phyloP scores from a whole-genome alignment of 2,329 filamentous ascomycete genomes.

The Leptodontidium sp. region DNA sequence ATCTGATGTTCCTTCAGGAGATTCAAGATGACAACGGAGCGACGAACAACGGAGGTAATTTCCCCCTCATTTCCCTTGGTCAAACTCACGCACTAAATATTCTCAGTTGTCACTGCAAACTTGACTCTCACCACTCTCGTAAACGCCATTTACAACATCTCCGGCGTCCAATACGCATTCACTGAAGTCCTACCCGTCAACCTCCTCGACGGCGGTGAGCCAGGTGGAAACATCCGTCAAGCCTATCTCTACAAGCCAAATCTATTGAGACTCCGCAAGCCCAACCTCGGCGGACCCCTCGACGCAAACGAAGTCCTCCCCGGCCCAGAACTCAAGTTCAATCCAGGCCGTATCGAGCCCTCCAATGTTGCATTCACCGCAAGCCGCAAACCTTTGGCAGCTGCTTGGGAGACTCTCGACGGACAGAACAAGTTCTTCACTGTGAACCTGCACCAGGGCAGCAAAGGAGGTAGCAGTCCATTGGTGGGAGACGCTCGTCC shows the following conservation, averaged over 20 bases:
- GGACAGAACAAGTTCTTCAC: conserved; percentile 70
- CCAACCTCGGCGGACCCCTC: conserved; percentile 61
- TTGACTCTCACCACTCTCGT: conserved; percentile 65
- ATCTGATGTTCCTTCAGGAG: conserved; percentile 74
- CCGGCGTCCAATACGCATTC: conserved; percentile 64
- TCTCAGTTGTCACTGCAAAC: conserved; percentile 58
- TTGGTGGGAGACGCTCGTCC: conserved; percentile 20
- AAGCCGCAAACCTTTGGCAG: conserved; percentile 73
- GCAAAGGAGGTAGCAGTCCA: conserved; percentile 63
- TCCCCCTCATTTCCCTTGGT: not conserved
- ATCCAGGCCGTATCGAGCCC: conserved; percentile 74
- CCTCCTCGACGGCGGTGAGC: conserved; percentile 69
- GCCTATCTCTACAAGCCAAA: conserved; percentile 74
- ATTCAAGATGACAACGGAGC: conserved; percentile 72
- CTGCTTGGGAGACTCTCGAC: conserved; percentile 68
- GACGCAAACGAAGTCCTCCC: conserved; percentile 65
- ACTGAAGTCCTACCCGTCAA: conserved; percentile 66
- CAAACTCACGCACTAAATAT: not conserved
- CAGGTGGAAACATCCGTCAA: conserved; percentile 75
- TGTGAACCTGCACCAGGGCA: conserved; percentile 73
- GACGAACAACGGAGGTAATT: conserved; percentile 60
- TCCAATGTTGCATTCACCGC: conserved; percentile 64
- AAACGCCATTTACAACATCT: conserved; percentile 58
- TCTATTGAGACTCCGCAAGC: conserved; percentile 64
- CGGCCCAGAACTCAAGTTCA: conserved; percentile 68